Evolutionary conservation across 169 alveolate genomes (phyloP).

Genomic region (Perkinsus olseni): DNA sequence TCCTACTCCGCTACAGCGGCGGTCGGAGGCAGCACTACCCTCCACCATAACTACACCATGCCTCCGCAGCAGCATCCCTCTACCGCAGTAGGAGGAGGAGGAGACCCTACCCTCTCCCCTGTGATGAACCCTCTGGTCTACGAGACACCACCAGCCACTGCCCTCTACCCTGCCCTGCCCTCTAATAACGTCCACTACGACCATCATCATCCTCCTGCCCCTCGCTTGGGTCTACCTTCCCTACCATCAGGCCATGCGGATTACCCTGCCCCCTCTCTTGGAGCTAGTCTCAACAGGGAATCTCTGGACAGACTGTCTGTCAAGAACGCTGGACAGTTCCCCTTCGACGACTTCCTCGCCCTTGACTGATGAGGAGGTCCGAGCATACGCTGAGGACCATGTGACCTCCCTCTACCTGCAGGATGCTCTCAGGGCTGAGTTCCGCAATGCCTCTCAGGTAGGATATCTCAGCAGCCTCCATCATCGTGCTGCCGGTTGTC

Average conservation of each 20-base stretch:
- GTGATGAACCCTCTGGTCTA: neutral
- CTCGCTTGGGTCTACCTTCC: neutral
- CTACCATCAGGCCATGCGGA: neutral
- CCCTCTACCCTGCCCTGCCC: neutral
- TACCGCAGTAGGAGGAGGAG: too few relatives aligned
- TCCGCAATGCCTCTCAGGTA: neutral
- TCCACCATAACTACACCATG: neutral
- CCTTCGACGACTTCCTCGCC: neutral
- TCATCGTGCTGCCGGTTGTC: neutral
- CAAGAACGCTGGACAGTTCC: neutral
- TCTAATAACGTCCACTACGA: neutral
- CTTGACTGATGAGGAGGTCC: neutral
- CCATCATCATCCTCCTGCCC: neutral
- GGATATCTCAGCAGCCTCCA: neutral
- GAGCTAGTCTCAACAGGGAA: neutral
- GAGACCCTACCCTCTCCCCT: neutral
- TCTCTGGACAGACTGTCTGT: neutral
- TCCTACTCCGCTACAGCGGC: neutral
- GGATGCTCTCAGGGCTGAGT: neutral
- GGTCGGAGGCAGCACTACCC: neutral
- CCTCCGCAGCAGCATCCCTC: too few relatives aligned
- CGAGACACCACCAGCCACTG: neutral
- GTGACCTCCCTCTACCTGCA: neutral
- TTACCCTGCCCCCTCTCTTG: neutral
- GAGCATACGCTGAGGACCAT: neutral